Evolutionary conservation across 2,329 filamentous ascomycete species (phyloP).

Genomic region (Penicillium occitanis): DNA sequence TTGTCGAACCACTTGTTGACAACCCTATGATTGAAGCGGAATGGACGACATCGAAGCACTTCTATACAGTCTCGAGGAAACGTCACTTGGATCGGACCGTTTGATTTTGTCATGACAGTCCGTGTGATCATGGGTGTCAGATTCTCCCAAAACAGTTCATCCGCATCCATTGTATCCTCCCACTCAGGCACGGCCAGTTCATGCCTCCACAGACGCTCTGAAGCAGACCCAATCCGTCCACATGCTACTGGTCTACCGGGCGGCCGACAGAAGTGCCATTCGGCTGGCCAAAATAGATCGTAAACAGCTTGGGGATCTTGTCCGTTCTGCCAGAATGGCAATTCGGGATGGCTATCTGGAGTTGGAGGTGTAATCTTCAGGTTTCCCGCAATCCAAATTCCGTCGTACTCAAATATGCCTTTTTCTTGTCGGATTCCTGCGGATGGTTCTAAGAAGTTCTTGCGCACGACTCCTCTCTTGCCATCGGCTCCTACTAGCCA

Average conservation of each 20-base stretch:
- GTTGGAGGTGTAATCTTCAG: constrained; percentile 30
- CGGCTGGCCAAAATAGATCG: constrained; percentile 31
- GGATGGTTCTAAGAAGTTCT: constrained; percentile 31
- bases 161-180: constrained; percentile 22
- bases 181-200: constrained; percentile 33
- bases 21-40: constrained; percentile 27
- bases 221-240: constrained; percentile 30
- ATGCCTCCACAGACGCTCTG: constrained; percentile 35
- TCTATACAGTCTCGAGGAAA: constrained; percentile 31
- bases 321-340: constrained; percentile 32
- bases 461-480: constrained; percentile 34
- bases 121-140: constrained; percentile 19
- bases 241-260: constrained; percentile 20
- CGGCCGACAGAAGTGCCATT: constrained; percentile 32
- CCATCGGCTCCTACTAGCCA: constrained; percentile 33
- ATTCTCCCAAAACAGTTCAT: constrained; percentile 22
- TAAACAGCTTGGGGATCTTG: constrained; percentile 31
- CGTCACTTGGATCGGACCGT: constrained; percentile 16
- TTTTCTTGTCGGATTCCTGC: constrained; percentile 28
- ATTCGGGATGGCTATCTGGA: constrained; percentile 29
- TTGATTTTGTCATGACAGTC: neutral
- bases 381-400: constrained; percentile 33
- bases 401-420: constrained; percentile 27
- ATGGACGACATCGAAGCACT: constrained; percentile 28
- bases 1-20: constrained; percentile 29